These are phyloP conservation scores for Schizophyllum amplum DNA, from an alignment of 1,284 basidiomycete genomes.

Conservation along the genomic window DNA sequence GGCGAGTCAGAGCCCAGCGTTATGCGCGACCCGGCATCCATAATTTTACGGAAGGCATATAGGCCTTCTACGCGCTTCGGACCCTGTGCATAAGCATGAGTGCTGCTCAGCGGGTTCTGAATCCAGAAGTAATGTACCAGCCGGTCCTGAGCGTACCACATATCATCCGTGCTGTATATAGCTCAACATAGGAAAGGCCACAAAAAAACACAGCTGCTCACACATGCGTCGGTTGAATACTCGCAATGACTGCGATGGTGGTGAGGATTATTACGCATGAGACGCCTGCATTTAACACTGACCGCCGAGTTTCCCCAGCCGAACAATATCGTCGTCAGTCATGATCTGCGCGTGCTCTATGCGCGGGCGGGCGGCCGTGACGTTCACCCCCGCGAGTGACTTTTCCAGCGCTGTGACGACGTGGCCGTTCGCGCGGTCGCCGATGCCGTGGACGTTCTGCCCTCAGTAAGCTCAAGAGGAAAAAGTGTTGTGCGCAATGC, in stretches of 20 bases:
- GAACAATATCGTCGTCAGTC: conserved; percentile 59
- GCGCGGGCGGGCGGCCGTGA: conserved; percentile 64
- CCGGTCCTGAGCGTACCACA: conserved; percentile 83
- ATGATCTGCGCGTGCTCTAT: conserved; percentile 90
- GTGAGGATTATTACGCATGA: conserved; percentile 2
- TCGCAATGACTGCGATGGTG: conserved; percentile 52
- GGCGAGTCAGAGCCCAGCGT: conserved; percentile 88
- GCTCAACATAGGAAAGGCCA: not conserved
- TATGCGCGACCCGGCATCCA: conserved; percentile 54
- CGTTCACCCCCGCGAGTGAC: conserved; percentile 48
- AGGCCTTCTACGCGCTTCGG: conserved; percentile 77
- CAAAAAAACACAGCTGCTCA: conserved; percentile 28
- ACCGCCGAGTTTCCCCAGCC: conserved; percentile 75
- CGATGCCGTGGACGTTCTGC: conserved; percentile 86
- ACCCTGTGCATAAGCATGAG: conserved; percentile 44
- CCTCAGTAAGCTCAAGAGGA: conserved; percentile 1
- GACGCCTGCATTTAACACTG: conserved; percentile 7
- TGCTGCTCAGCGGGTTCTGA: conserved; percentile 2
- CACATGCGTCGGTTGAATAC: conserved; percentile 87
- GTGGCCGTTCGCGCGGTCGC: conserved; percentile 82
- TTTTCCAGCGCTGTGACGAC: conserved; percentile 78
- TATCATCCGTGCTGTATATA: conserved; percentile 62
- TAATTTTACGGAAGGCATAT: conserved; percentile 77
- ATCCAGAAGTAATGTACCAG: conserved; percentile 34
- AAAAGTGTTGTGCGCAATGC: not conserved